Base-by-base conservation (phyloP, 495 filamentous ascomycete species). In the Podospora fimiseda region DNA sequence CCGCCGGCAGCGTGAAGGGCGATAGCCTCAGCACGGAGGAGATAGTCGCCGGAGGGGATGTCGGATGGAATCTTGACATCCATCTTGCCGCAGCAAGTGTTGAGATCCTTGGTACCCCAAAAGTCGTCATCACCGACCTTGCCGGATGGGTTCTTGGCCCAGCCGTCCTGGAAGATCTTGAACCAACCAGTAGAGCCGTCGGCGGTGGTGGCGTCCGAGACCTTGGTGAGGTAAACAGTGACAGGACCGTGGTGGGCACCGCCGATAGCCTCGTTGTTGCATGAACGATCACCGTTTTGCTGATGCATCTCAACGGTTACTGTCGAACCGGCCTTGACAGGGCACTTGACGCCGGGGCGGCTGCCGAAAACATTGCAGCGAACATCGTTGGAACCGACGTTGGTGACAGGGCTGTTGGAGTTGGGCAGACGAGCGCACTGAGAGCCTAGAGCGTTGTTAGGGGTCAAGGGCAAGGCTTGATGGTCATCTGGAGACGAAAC, bases 231-330 rank as follows among this genome's bases (percentile, higher is more conserved):
- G 70, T 82, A 83, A 5, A 73, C 75, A 27, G 75, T 64, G 2
- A 81, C 73, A 14, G 74, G 72, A 9, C 72, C 71, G 65, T 69
- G 66, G 64, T 74, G 73, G 13, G 69, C 69, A 14, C 74, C 76
- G 20, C 74, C 76, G 58, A 79, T 77, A 50, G 71, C 76, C 49
- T 76, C 72, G 48, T 60, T 63, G 22, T 42, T 22, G 61, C 71
- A 79, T 38, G 61, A 57, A 13, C 76, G 67, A 59, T 74, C 68
- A 14, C 63, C 60, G 14, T 63, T 64, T 67, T 77, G 73, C 66
- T 73, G 70, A 53, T 80, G 76, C 69, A 80, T 78, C 68, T 78
- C 76, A 3, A 78, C 71, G 2, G 74, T 74, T 2, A 79, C 69
- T 2, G 68, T 74, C 0, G 57, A 58, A 8, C 76, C 76, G 16